Evolutionary conservation across 345 rosid genomes (phyloP), one percentile per base, ranked within the genome.

Genomic region (Gossypium arboreum): DNA sequence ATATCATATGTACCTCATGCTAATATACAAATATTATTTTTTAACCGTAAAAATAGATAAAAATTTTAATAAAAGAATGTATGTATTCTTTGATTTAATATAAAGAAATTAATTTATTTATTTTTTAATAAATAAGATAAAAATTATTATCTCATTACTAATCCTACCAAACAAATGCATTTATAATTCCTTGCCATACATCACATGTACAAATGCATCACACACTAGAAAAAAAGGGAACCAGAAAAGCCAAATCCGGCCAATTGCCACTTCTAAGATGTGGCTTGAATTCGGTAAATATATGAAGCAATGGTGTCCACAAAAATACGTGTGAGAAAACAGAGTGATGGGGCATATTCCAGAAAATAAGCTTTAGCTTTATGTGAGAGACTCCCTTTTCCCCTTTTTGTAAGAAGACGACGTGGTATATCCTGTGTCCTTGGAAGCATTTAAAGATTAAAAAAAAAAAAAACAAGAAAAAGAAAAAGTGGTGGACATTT

Each of bases 1-100:
- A 4, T 34, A 34, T 0, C 0, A 34, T 0, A 34, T 34, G 0
- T 34, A 34, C 0, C 7, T 34, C 0, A 34, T 34, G 1, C 1
- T 34, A 0, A 4, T 1, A 34, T 5, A 34, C 0, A 34, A 34
- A 5, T 0, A 5, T 34, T 34, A 34, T 0, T 34, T 34, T 34
- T 34, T 4, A 34, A 5, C 0, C 1, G 0, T 34, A 34, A 34
- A 34, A 34, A 34, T 34, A 34, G 1, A 34, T 5, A 4, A 0
- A 34, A 5, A 0, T 34, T 34, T 4, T 34, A 29, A 29, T 29
- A 29, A 29, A 4, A 29, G 0, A 29, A 29, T 0, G 0, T 4
- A 29, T 29, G 0, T 29, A 4, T 34, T 34, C 1, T 34, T 34
- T 34, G 0, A 34, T 34, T 34, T 34, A 34, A 34, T 34, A 34